A percentile compares a stretch with the other conserved stretches of the same genome.
Evolutionary conservation across 2,329 filamentous ascomycete genomes (phyloP).

Genomic region (Epichloe baconii): DNA sequence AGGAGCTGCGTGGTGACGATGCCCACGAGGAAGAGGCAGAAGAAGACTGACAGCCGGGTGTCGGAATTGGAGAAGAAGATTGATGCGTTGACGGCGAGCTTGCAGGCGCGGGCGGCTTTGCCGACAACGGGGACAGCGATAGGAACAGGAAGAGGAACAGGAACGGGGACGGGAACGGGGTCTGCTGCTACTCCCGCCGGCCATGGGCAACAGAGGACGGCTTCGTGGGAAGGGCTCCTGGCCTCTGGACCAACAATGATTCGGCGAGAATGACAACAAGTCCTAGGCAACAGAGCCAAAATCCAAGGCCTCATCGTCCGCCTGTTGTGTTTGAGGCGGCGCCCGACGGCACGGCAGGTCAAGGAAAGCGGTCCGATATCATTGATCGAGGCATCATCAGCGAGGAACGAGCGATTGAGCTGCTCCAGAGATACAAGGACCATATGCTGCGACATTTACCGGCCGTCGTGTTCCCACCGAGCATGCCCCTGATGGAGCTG

Average conservation of each 20-base stretch:
- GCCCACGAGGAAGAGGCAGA: conserved; percentile 66
- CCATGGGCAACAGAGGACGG: background rate
- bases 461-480: conserved; percentile 44
- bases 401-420: conserved; percentile 37
- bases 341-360: conserved; percentile 1
- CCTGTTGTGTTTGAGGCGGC: background rate
- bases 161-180: too few relatives aligned
- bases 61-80: conserved; percentile 89
- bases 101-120: conserved; percentile 42
- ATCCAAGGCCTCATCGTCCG: background rate
- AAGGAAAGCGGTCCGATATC: conserved; percentile 25
- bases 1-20: conserved; percentile 65
- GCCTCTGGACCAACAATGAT: background rate
- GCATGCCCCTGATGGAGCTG: conserved; percentile 40
- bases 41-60: conserved; percentile 82
- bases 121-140: background rate
- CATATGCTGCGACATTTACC: conserved; percentile 50
- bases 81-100: conserved; percentile 68
- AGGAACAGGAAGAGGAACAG: too few relatives aligned
- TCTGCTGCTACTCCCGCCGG: too few relatives aligned
- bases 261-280: background rate
- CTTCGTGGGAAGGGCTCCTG: background rate
- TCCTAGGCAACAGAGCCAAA: background rate
- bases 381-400: conserved; percentile 48
- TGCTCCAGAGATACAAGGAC: conserved; percentile 46